A percentile compares a stretch with the other conserved stretches of the same genome.
phyloP scores from a whole-genome alignment of 2,329 filamentous ascomycete genomes.

The Leptographium wingfieldii region DNA sequence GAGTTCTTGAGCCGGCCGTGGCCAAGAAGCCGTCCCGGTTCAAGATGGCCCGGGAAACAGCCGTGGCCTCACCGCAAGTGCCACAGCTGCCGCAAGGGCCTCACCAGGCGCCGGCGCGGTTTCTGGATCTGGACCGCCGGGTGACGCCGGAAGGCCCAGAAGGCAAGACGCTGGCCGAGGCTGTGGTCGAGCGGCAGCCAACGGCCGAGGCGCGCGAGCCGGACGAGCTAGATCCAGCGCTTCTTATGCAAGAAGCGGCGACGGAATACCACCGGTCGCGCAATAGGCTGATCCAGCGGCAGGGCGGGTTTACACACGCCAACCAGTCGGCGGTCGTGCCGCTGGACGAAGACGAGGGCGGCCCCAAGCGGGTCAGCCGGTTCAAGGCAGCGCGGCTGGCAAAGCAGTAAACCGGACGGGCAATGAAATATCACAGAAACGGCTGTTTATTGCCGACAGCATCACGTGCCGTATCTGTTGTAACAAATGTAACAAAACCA shows the following conservation, averaged over 20 bases:
- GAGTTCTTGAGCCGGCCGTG: conserved; percentile 4
- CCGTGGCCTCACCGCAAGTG: background rate
- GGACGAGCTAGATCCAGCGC: conserved; percentile 58
- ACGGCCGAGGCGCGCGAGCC: conserved; percentile 26
- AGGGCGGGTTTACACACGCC: conserved; percentile 69
- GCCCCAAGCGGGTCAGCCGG: conserved; percentile 51
- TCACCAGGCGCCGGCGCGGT: conserved; percentile 27
- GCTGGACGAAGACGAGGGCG: conserved; percentile 53
- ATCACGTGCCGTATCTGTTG: background rate
- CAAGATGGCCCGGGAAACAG: conserved; percentile 26
- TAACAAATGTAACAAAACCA: too few species aligned
- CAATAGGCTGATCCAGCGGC: conserved; percentile 68
- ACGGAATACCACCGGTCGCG: conserved; percentile 73
- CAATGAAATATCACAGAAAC: background rate
- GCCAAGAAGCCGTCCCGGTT: conserved; percentile 38
- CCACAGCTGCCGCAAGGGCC: conserved; percentile 26
- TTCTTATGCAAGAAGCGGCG: conserved; percentile 66
- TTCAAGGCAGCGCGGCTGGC: conserved; percentile 53
- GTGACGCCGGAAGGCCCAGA: conserved; percentile 30
- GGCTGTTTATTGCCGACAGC: background rate
- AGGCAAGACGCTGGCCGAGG: conserved; percentile 45
- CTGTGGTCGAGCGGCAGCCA: conserved; percentile 41
- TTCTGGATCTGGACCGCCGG: conserved; percentile 23
- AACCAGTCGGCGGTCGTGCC: conserved; percentile 55
- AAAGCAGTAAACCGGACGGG: background rate